Conservation (phyloP, 306 rosid genomes). For the Lupinus albus region DNA sequence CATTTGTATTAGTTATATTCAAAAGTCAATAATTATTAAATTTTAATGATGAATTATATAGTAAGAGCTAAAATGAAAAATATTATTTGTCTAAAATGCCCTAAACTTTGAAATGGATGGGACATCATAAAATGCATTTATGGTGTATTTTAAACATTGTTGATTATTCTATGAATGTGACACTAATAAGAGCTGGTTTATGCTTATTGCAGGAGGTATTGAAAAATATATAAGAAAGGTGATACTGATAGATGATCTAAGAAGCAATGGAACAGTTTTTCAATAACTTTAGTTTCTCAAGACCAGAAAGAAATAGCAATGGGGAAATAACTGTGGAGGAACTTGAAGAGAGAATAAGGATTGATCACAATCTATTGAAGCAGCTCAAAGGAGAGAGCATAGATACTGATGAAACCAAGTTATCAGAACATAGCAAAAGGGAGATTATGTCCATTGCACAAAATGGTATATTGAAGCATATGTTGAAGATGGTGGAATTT, state of each 20-base stretch:
- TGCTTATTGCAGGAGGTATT: background rate
- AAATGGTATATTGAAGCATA: conserved; percentile 55
- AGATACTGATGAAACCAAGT: background rate
- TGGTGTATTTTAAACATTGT: background rate
- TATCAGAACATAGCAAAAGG: conserved; percentile 35
- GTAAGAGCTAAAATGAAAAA: too few species aligned
- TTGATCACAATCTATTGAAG: background rate
- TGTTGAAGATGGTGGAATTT: conserved; percentile 63
- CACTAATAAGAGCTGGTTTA: background rate
- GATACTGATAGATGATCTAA: background rate
- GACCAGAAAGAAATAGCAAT: background rate
- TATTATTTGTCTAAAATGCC: too few species aligned
- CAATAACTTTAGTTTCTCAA: background rate
- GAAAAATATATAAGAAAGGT: too few species aligned
- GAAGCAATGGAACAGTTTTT: background rate
- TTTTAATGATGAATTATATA: too few species aligned
- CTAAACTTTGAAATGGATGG: too few species aligned
- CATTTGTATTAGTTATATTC: too few species aligned
- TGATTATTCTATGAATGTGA: background rate
- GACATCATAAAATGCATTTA: background rate
- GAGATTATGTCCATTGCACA: conserved; percentile 57
- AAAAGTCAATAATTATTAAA: too few species aligned
- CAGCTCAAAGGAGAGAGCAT: background rate
- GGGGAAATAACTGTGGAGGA: background rate
- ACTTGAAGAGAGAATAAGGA: background rate